These are phyloP conservation scores for Ceratocystis papillata DNA, from an alignment of 2,329 filamentous ascomycete genomes.

Conservation along the genomic window DNA sequence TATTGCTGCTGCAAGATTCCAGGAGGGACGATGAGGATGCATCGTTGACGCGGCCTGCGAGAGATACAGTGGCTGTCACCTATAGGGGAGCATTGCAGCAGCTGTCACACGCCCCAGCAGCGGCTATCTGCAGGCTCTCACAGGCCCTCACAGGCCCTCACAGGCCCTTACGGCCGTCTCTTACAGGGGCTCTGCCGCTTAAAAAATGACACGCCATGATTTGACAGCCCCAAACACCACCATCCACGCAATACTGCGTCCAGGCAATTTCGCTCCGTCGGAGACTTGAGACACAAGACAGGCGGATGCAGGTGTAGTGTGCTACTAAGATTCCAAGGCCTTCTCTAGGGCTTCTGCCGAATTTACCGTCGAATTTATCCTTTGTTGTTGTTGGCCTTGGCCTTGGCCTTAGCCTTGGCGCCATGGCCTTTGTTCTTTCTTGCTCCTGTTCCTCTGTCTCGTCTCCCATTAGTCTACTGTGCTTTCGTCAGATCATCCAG, in stretches of 20 bases:
- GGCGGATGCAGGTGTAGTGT: neutral
- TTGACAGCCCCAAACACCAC: neutral
- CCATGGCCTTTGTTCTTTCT: neutral
- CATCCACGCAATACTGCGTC: neutral
- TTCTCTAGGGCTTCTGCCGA: constrained; percentile 1
- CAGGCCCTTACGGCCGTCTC: neutral
- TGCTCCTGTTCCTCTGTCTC: neutral
- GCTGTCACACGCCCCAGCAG: no score
- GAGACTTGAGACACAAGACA: constrained; percentile 4
- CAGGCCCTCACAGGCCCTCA: no score
- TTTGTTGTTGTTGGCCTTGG: neutral
- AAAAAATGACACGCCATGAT: neutral
- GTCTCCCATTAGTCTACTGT: neutral
- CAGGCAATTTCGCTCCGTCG: constrained; percentile 2
- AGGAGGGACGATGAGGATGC: no score
- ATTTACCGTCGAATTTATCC: neutral
- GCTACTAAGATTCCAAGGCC: neutral
- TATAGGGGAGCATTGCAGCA: no score
- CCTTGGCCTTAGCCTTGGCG: neutral
- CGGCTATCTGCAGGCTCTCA: no score
- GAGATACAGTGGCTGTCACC: no score
- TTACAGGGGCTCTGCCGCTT: neutral
- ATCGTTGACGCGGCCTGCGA: no score
- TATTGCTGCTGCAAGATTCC: no score
- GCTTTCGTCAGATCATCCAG: neutral